phyloP scores from a whole-genome alignment of 805 yeast species.

The Yamadazyma sp. region DNA sequence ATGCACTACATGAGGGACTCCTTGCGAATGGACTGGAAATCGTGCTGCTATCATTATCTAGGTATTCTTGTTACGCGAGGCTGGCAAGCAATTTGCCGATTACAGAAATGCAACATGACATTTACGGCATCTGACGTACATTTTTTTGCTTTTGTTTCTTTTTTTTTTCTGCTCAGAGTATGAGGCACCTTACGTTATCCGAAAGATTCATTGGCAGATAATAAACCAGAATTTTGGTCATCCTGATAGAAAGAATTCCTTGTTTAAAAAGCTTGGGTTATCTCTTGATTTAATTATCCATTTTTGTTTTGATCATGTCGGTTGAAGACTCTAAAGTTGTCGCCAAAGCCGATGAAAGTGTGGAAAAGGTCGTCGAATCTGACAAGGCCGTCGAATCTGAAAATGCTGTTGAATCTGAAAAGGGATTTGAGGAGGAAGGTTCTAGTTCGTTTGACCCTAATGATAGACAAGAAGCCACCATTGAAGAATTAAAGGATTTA shows the following conservation, averaged over 20 bases:
- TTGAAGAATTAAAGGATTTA: slow-evolving; percentile 50
- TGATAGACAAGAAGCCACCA: slow-evolving; percentile 48
- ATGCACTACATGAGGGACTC: too few species aligned
- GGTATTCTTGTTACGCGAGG: slow-evolving; percentile 1
- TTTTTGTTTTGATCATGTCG: background rate
- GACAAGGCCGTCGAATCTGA: background rate
- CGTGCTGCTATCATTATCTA: too few species aligned
- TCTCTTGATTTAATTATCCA: background rate
- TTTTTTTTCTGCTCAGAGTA: slow-evolving; percentile 1
- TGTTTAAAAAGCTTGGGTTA: slow-evolving; percentile 1
- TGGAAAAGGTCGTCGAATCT: background rate
- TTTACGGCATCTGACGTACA: slow-evolving; percentile 5
- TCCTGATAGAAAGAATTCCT: background rate
- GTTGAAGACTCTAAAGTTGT: slow-evolving; percentile 2
- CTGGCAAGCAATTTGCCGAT: slow-evolving; percentile 1
- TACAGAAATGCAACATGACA: slow-evolving; percentile 6
- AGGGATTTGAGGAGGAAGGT: background rate
- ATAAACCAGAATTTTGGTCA: background rate
- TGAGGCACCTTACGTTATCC: background rate
- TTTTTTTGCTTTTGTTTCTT: background rate
- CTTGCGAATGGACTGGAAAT: too few species aligned
- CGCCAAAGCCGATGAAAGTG: background rate
- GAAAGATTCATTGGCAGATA: slow-evolving; percentile 5
- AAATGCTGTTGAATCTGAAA: slow-evolving; percentile 2
- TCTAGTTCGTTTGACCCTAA: slow-evolving; percentile 18